These are phyloP conservation scores for Citrullus amarus DNA, from an alignment of 306 rosid species.

Conservation along the genomic window DNA sequence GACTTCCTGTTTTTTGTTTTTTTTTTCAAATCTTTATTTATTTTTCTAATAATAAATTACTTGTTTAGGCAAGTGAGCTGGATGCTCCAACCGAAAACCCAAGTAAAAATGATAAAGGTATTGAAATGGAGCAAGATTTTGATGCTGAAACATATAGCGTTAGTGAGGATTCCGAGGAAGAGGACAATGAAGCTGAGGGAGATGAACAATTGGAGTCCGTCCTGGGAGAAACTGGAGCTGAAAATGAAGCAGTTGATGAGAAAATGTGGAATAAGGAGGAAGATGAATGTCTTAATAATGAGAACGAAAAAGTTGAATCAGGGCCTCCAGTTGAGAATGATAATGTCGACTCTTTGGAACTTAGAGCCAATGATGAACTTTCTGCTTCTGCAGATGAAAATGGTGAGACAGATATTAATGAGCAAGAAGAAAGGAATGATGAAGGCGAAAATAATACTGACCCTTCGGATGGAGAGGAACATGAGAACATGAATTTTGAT, in stretches of 20 bases:
- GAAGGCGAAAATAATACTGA: conserved; percentile 26
- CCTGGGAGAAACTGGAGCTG: conserved; percentile 64
- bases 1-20: neutral
- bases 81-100: conserved; percentile 48
- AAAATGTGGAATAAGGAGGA: conserved; percentile 61
- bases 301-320: conserved; percentile 49
- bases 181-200: conserved; percentile 43
- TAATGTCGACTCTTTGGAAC: conserved; percentile 50
- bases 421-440: conserved; percentile 31
- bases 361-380: conserved; percentile 68
- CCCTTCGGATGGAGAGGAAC: conserved; percentile 32
- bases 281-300: conserved; percentile 41
- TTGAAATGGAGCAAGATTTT: conserved; percentile 86
- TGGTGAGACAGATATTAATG: conserved; percentile 36
- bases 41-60: neutral
- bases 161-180: conserved; percentile 57
- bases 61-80: conserved; percentile 37
- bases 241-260: conserved; percentile 54
- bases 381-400: conserved; percentile 28
- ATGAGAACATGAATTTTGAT: conserved; percentile 38
- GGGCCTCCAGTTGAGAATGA: conserved; percentile 55
- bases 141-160: conserved; percentile 52
- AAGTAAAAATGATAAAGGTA: conserved; percentile 48
- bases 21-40: neutral
- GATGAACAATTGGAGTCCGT: conserved; percentile 52